Conservation (phyloP, 2,329 filamentous ascomycete species). For the Fusarium proliferatum region DNA sequence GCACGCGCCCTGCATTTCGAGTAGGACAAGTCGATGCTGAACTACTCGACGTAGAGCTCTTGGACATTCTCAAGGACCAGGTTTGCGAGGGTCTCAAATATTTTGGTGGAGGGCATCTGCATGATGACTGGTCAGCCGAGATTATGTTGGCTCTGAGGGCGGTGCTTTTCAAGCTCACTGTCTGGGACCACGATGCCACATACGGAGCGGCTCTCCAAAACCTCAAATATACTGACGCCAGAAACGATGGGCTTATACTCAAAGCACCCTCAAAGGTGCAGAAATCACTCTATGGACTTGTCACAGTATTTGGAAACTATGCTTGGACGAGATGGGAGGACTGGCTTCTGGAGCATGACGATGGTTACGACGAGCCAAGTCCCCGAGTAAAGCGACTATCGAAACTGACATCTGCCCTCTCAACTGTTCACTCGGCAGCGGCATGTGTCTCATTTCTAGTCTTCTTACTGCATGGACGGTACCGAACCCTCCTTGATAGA, state of each 20-base stretch:
- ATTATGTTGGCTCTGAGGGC: conserved; percentile 82
- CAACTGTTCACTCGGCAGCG: conserved; percentile 81
- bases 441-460: conserved; percentile 88
- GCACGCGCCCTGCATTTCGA: conserved; percentile 86
- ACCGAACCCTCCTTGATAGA: conserved; percentile 90
- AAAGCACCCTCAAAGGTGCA: conserved; percentile 82
- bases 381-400: conserved; percentile 68
- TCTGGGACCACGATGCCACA: conserved; percentile 96
- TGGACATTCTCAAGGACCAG: conserved; percentile 86
- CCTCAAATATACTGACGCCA: conserved; percentile 87
- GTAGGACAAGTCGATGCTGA: conserved; percentile 98
- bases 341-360: conserved; percentile 81
- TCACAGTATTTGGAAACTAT: conserved; percentile 90
- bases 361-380: conserved; percentile 74
- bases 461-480: conserved; percentile 90
- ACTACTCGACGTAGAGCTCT: conserved; percentile 90
- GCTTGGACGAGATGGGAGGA: conserved; percentile 93
- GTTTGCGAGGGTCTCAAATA: conserved; percentile 90
- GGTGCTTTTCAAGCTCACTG: conserved; percentile 90
- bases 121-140: conserved; percentile 89
- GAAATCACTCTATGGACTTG: conserved; percentile 83
- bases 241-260: conserved; percentile 70
- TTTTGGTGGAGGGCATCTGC: conserved; percentile 77
- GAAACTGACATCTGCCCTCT: conserved; percentile 73
- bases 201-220: conserved; percentile 96